These are phyloP conservation scores for Hemisphaericaspora lyxosophila DNA, from an alignment of 1,139 yeast species.

Conservation along the genomic window DNA sequence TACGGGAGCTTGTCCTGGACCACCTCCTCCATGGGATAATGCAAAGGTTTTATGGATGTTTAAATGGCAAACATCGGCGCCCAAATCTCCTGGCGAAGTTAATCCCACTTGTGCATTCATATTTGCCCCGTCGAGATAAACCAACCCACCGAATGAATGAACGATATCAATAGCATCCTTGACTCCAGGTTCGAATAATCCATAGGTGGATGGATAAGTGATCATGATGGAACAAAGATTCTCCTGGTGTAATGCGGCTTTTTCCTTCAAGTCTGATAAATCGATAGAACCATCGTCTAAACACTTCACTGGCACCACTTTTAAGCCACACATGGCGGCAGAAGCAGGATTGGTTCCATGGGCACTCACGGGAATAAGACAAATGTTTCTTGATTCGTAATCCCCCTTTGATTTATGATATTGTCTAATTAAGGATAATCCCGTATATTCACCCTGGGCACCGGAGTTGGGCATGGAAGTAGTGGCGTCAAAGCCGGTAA, in stretches of 20 bases:
- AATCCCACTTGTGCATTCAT: constrained; percentile 99
- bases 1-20: constrained; percentile 98
- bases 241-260: constrained; percentile 69
- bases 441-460: constrained; percentile 98
- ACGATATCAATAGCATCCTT: constrained; percentile 80
- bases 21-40: constrained; percentile 99
- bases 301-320: constrained; percentile 91
- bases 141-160: constrained; percentile 89
- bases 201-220: constrained; percentile 96
- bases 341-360: constrained; percentile 99
- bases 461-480: constrained; percentile 97
- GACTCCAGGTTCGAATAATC: constrained; percentile 91
- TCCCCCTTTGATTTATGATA: constrained; percentile 76
- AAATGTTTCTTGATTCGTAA: constrained; percentile 67
- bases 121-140: constrained; percentile 96
- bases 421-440: constrained; percentile 80
- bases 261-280: constrained; percentile 66
- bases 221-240: constrained; percentile 90
- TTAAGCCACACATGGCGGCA: constrained; percentile 95
- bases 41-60: constrained; percentile 97
- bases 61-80: constrained; percentile 98
- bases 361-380: constrained; percentile 94
- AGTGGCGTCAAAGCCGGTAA: constrained; percentile 93
- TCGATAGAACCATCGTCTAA: constrained; percentile 83
- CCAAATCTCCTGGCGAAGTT: constrained; percentile 95